Evolutionary conservation across 2,329 filamentous ascomycete species (phyloP).

Genomic region (Reticulascus tulasneorum): DNA sequence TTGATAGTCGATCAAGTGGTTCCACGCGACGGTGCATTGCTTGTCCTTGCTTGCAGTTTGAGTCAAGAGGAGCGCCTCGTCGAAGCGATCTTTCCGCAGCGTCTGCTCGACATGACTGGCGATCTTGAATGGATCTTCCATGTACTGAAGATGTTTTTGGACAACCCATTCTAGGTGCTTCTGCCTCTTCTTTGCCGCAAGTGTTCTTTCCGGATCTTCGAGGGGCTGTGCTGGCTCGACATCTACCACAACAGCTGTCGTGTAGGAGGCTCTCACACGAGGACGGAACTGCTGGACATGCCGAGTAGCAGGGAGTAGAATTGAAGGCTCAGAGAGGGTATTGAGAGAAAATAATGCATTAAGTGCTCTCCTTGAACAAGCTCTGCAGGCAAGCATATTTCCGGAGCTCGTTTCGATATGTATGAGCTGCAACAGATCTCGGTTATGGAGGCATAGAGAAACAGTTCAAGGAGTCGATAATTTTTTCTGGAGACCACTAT

Average conservation of each 20-base stretch:
- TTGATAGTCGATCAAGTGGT: conserved; percentile 72
- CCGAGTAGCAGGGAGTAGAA: too few species aligned
- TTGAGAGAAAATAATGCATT: conserved; percentile 8
- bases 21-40: conserved; percentile 77
- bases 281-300: too few species aligned
- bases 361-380: conserved; percentile 27
- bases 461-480: background rate
- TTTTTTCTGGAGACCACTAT: too few species aligned
- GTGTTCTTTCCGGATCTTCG: background rate
- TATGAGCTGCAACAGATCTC: too few species aligned
- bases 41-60: conserved; percentile 63
- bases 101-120: conserved; percentile 61
- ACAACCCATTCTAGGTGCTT: conserved; percentile 32
- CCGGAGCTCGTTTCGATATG: too few species aligned
- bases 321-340: too few species aligned
- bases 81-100: conserved; percentile 55
- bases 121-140: conserved; percentile 70
- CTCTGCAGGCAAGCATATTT: conserved; percentile 34
- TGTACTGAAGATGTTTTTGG: conserved; percentile 55
- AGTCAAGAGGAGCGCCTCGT: conserved; percentile 65
- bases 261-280: too few species aligned
- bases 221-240: conserved; percentile 7
- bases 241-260: too few species aligned
- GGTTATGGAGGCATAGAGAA: too few species aligned
- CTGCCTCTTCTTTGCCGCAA: conserved; percentile 17